A percentile compares a stretch with the other conserved stretches of the same genome.
Evolutionary conservation across 441 rosid species (phyloP).

Genomic region (Breynia disticha): DNA sequence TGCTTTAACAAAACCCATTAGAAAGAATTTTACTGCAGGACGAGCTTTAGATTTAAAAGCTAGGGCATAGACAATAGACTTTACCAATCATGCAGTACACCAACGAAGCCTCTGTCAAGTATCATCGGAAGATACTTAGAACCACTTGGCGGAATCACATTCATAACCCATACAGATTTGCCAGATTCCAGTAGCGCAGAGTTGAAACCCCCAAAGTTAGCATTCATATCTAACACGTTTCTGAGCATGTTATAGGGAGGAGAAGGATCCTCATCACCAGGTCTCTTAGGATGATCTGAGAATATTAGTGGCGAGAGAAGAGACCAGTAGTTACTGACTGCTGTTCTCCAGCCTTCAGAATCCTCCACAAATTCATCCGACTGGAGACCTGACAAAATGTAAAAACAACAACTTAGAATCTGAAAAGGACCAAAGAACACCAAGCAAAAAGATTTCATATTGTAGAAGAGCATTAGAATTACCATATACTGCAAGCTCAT

Average conservation of each 20-base stretch:
- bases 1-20: too few species aligned
- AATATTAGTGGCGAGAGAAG: conserved; percentile 90
- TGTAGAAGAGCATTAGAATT: conserved; percentile 14
- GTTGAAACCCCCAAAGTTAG: conserved; percentile 85
- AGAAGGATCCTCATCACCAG: conserved; percentile 94
- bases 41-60: too few species aligned
- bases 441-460: background rate
- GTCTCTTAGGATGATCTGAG: conserved; percentile 99
- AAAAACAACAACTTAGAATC: conserved; percentile 6
- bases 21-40: too few species aligned
- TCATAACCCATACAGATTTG: conserved; percentile 96
- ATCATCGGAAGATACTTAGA: conserved; percentile 77
- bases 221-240: conserved; percentile 95
- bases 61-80: too few species aligned
- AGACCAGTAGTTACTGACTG: conserved; percentile 79
- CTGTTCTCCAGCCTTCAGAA: conserved; percentile 45
- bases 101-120: conserved; percentile 89
- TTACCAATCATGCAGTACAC: conserved; percentile 91
- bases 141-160: conserved; percentile 78
- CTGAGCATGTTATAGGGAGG: conserved; percentile 97
- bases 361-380: conserved; percentile 62
- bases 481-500: conserved; percentile 84
- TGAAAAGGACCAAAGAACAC: background rate
- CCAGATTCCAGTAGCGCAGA: conserved; percentile 69
- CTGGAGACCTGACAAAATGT: conserved; percentile 48